Evolutionary conservation across 345 rosid genomes (phyloP), one percentile per base, ranked within the genome.

Genomic region (Citrus trifoliata): DNA sequence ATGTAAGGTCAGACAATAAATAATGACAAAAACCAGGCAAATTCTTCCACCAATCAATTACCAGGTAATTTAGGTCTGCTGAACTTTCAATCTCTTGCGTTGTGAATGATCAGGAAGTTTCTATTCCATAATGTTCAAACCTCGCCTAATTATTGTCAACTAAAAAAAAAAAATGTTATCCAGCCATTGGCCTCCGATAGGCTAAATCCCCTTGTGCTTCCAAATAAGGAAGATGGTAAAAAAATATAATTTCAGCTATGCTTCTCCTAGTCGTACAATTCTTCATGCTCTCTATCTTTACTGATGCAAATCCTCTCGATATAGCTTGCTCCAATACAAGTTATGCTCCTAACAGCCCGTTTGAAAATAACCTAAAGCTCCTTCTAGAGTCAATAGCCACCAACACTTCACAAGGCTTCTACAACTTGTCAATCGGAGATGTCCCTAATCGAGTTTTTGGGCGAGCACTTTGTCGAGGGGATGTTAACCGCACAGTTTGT

Each of bases 391-490:
- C 27, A 1, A 46, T 83, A 28, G 2, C 80, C 4, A 60, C 84
- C 28, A 60, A 28, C 10, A 79, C 81, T 21, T 46, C 86, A 53
- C 32, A 19, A 61, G 85, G 83, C 40, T 86, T 86, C 83, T 63
- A 74, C 55, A 40, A 66, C 40, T 70, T 38, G 18, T 76, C 68
- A 0, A 4, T 51, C 37, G 88, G 85, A 35, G 75, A 83, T 32
- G 7, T 6, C 25, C 65, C 6, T 6, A 5, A 77, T 33, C 65
- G 6, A 71, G 81, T 83, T 60, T 56, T 83, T 27, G 86, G 86
- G 14, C 83, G 80, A 67, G 86, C 85, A 9, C 69, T 83, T 19
- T 86, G 88, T 61, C 71, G 83, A 38, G 88, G 86, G 2, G 88
- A 83, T 35, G 71, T 67, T 46, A 67, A 48, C 76, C 33, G 67